Percentiles rank a stretch among this genome's conserved stretches.
Evolutionary conservation across 805 yeast species (phyloP).

Genomic region (Dipodascopsis uninucleata): DNA sequence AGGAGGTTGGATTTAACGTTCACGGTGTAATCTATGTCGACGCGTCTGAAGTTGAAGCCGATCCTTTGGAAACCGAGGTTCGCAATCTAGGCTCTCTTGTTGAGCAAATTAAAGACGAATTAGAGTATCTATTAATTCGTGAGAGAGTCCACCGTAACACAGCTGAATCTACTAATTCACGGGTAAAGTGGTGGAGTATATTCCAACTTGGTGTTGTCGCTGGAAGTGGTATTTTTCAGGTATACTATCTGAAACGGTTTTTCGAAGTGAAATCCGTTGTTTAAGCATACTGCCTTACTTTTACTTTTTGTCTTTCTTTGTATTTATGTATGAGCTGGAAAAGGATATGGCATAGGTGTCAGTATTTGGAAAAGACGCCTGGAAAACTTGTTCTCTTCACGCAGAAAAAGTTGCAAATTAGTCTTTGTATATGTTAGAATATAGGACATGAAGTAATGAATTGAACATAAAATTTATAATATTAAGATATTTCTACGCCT

Average conservation of each 20-base stretch:
- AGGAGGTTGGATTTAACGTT: slow-evolving; percentile 92
- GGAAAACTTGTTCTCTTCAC: too few relatives aligned
- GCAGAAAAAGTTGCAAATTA: too few relatives aligned
- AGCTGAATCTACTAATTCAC: slow-evolving; percentile 92
- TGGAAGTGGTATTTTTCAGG: slow-evolving; percentile 85
- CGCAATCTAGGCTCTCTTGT: slow-evolving; percentile 70
- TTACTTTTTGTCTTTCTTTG: too few relatives aligned
- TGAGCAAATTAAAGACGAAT: slow-evolving; percentile 83
- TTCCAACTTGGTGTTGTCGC: slow-evolving; percentile 86
- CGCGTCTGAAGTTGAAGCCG: slow-evolving; percentile 38
- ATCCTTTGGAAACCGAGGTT: slow-evolving; percentile 70
- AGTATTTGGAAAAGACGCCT: too few relatives aligned
- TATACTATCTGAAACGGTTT: slow-evolving; percentile 87
- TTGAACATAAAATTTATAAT: too few relatives aligned
- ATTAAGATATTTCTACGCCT: too few relatives aligned
- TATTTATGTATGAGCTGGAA: too few relatives aligned
- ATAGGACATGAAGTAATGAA: too few relatives aligned
- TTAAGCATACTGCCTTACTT: slow-evolving; percentile 41
- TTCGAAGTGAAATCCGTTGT: slow-evolving; percentile 92
- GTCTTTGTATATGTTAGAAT: too few relatives aligned
- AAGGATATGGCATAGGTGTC: too few relatives aligned
- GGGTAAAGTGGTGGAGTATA: slow-evolving; percentile 97
- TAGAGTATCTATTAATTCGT: slow-evolving; percentile 86
- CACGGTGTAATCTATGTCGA: slow-evolving; percentile 89
- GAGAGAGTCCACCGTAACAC: slow-evolving; percentile 98